Evolutionary conservation across 805 yeast species (phyloP).

Genomic region (Wickerhamiella qilinensis): DNA sequence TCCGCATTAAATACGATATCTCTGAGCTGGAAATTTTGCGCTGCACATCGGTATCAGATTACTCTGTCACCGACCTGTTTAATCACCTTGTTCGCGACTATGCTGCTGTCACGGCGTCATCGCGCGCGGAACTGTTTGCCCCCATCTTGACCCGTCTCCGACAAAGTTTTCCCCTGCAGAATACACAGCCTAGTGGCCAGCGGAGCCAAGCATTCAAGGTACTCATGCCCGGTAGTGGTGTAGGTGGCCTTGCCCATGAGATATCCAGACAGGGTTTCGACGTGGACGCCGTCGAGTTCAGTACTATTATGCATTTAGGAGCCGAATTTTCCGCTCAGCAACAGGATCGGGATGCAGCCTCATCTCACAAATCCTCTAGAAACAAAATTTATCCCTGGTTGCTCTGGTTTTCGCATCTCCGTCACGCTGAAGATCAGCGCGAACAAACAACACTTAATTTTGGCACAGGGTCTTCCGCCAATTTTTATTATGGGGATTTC

Average conservation of each 20-base stretch:
- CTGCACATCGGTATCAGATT: constrained; percentile 18
- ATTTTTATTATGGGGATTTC: constrained; percentile 41
- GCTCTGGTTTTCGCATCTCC: constrained; percentile 57
- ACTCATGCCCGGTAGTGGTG: constrained; percentile 77
- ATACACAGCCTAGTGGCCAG: not conserved
- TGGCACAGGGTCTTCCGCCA: not conserved
- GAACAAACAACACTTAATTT: constrained; percentile 12
- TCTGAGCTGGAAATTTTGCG: constrained; percentile 29
- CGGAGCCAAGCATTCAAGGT: constrained; percentile 21
- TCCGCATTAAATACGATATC: constrained; percentile 25
- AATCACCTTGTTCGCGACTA: constrained; percentile 75
- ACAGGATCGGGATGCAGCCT: not conserved
- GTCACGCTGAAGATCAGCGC: constrained; percentile 31
- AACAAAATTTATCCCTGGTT: constrained; percentile 24
- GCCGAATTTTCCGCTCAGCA: constrained; percentile 14
- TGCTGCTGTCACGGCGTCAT: constrained; percentile 34
- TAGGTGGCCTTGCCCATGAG: constrained; percentile 63
- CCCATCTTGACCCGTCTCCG: constrained; percentile 33
- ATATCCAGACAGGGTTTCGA: constrained; percentile 24
- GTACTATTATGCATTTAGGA: constrained; percentile 58
- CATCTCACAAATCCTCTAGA: not conserved
- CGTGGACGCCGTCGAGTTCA: constrained; percentile 63
- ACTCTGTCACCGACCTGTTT: constrained; percentile 27
- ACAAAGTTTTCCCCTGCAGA: not conserved
- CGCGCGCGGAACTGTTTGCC: constrained; percentile 35